Base-by-base conservation (phyloP, 1,139 yeast genomes). In the Diutina catenulata region DNA sequence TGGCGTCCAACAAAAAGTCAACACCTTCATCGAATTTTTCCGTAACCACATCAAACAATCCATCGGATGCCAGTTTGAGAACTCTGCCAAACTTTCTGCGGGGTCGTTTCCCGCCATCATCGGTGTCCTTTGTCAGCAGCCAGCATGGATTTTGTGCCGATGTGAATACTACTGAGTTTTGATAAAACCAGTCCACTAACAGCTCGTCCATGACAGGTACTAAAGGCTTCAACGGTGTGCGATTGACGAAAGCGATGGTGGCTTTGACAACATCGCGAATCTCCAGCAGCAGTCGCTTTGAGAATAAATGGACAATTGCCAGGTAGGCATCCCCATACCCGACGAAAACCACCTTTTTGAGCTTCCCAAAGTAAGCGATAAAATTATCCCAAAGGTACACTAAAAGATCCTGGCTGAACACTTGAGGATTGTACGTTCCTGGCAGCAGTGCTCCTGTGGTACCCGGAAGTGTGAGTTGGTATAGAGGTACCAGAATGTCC, bases 251-350 rank as follows among this genome's bases (percentile, higher is more conserved):
- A 37, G 78, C 76, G 26, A 87, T 72, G 1, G 87, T 73, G 9
- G 93, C 87, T 49, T 76, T 76, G 5, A 82, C 86, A 37, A 70
- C 45, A n/a, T 65, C 70, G 42, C 73, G 68, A 27, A 79, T 73
- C 38, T 75, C 78, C 38, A 55, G 62, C 3, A 68, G 57, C 4
- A 70, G 64, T 39, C 97, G 68, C 53, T 88, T 94, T 4, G 95
- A 95, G 39, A 82, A 74, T 24, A 91, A 62, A 56, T 88, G 94
- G 2, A 88, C 93, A 33, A 88, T 71, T 1, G 95, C 84, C 39
- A 84, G 79, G 51, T 84, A 83, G 0, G 96, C 77, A 44, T 86
- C 94, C 29, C 98, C 98, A 44, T 82, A 74, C 2, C 97, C 97
- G 28, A 88, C 70, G 52, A 91, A 77, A 0, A 86, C 79, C 37